Percentiles rank a stretch among this genome's conserved stretches.
phyloP scores from a whole-genome alignment of 2,329 filamentous ascomycete species.

The Verticillium nonalfalfae region DNA sequence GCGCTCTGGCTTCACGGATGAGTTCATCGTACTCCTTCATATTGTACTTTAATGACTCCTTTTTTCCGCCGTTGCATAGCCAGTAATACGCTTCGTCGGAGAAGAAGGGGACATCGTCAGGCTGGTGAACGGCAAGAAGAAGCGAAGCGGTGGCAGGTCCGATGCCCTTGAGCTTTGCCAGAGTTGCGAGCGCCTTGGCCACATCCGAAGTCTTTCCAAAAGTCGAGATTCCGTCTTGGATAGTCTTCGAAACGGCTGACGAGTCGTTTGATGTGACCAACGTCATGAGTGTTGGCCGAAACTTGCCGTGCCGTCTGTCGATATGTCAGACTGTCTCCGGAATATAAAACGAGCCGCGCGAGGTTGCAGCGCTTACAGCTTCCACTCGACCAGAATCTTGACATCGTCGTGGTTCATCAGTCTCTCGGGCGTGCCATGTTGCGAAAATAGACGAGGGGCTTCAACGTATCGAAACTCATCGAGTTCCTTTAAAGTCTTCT shows the following conservation, averaged over 20 bases:
- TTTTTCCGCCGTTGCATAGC: slow-evolving; percentile 51
- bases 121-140: slow-evolving; percentile 59
- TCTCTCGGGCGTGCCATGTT: slow-evolving; percentile 19
- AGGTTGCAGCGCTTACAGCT: slow-evolving; percentile 47
- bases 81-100: slow-evolving; percentile 74
- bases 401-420: slow-evolving; percentile 52
- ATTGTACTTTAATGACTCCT: slow-evolving; percentile 59
- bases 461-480: slow-evolving; percentile 54
- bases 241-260: slow-evolving; percentile 35
- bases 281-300: slow-evolving; percentile 54
- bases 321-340: too few species aligned
- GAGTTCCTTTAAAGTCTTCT: slow-evolving; percentile 47
- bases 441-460: slow-evolving; percentile 40
- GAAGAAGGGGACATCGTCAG: slow-evolving; percentile 62
- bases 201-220: slow-evolving; percentile 32
- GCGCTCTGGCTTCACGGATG: slow-evolving; percentile 28
- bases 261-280: slow-evolving; percentile 56
- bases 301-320: slow-evolving; percentile 52
- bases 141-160: slow-evolving; percentile 76
- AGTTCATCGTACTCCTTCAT: slow-evolving; percentile 61
- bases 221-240: slow-evolving; percentile 41
- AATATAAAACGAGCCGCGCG: background rate
- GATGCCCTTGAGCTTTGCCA: slow-evolving; percentile 63
- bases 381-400: slow-evolving; percentile 61
- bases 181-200: slow-evolving; percentile 38